Percentiles rank a stretch among this genome's conserved stretches.
Evolutionary conservation across 2,329 filamentous ascomycete species (phyloP).

Genomic region (Aureobasidium sp.): DNA sequence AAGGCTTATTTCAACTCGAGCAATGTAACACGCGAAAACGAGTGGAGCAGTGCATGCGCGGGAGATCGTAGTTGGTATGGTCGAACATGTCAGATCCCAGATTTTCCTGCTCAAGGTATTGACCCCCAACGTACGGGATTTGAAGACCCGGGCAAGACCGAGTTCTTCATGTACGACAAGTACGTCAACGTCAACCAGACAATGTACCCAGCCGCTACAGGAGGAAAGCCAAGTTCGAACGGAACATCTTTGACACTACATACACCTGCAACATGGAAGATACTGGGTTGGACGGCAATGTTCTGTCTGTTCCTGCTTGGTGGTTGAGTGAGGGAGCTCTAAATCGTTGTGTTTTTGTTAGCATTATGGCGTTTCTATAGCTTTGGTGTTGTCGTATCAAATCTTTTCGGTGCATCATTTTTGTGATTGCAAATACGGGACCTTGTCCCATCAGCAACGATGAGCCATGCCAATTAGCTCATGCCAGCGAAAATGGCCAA

Average conservation of each 20-base stretch:
- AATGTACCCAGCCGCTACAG: constrained; percentile 15
- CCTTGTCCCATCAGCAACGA: too few species aligned
- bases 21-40: constrained; percentile 27
- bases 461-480: too few species aligned
- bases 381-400: neutral
- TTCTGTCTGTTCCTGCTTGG: neutral
- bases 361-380: neutral
- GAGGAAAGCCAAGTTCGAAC: neutral
- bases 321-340: neutral
- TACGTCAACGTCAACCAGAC: constrained; percentile 15
- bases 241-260: neutral
- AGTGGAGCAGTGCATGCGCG: constrained; percentile 31
- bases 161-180: constrained; percentile 40
- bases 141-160: constrained; percentile 30
- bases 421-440: neutral
- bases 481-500: too few species aligned
- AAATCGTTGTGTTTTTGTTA: neutral
- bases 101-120: constrained; percentile 32
- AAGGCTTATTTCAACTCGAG: constrained; percentile 77
- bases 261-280: neutral
- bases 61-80: constrained; percentile 23
- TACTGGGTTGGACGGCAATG: neutral
- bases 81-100: constrained; percentile 43
- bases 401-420: neutral
- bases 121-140: constrained; percentile 18